Conservation (phyloP, 2,329 filamentous ascomycete species). For the Aspergillus candidus region DNA sequence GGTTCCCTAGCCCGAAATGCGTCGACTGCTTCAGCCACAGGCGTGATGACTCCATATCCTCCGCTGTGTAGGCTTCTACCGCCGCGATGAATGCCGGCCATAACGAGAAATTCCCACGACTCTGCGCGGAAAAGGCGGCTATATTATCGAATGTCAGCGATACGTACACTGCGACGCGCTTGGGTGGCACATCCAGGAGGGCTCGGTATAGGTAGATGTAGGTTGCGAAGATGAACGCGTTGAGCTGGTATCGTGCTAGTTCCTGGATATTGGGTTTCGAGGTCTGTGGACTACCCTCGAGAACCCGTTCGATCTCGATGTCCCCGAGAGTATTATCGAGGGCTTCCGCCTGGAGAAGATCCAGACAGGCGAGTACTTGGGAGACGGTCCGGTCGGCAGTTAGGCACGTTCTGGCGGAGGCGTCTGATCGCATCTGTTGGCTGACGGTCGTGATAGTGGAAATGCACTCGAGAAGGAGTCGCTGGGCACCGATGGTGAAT, state of each 20-base stretch:
- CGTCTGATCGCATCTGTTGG: background rate
- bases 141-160: conserved; percentile 9
- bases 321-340: too few species aligned
- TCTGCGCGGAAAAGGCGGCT: conserved; percentile 4
- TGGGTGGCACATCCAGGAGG: conserved; percentile 13
- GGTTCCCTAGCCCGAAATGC: too few species aligned
- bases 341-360: too few species aligned
- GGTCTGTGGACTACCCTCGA: too few species aligned
- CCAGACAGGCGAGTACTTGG: too few species aligned
- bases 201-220: conserved; percentile 15
- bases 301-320: too few species aligned
- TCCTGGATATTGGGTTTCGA: background rate
- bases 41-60: conserved; percentile 2
- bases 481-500: conserved; percentile 15
- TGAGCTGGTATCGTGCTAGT: conserved; percentile 9
- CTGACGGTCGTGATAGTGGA: conserved; percentile 8
- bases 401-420: too few species aligned
- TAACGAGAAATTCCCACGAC: conserved; percentile 14
- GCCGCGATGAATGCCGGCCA: conserved; percentile 19
- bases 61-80: conserved; percentile 14
- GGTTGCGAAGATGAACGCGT: conserved; percentile 13
- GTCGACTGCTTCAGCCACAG: too few species aligned
- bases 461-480: conserved; percentile 12
- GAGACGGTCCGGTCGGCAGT: too few species aligned
- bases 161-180: conserved; percentile 9